These are phyloP conservation scores for Rossbeevera mucosa DNA, from an alignment of 768 basidiomycete species.

Conservation along the genomic window DNA sequence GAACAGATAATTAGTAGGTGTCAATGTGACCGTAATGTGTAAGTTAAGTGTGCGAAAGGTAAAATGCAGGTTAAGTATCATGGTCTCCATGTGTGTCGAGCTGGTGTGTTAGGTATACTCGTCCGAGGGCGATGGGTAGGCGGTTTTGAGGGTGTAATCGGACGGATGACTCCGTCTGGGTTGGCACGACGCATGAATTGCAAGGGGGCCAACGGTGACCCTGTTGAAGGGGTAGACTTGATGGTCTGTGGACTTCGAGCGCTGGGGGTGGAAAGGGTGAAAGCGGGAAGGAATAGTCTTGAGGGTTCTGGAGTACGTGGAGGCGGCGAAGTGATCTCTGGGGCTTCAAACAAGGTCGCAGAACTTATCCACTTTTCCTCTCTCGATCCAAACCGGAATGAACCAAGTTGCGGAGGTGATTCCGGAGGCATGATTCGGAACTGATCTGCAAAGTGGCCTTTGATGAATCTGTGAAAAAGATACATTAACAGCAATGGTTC, in stretches of 20 bases:
- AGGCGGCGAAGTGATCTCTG: slow-evolving; percentile 38
- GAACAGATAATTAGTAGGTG: slow-evolving; percentile 28
- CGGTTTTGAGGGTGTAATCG: slow-evolving; percentile 64
- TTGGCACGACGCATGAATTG: slow-evolving; percentile 85
- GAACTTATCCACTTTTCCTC: slow-evolving; percentile 87
- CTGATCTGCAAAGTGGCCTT: slow-evolving; percentile 79
- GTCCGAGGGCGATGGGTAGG: slow-evolving; percentile 41
- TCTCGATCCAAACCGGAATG: slow-evolving; percentile 35
- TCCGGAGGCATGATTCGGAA: slow-evolving; percentile 66
- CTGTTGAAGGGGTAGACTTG: slow-evolving; percentile 53
- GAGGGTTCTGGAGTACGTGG: slow-evolving; percentile 70
- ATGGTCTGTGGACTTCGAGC: slow-evolving; percentile 43
- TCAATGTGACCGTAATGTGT: slow-evolving; percentile 15
- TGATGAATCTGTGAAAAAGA: slow-evolving; percentile 62
- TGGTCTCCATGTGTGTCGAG: slow-evolving; percentile 64
- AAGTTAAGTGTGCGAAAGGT: slow-evolving; percentile 6
- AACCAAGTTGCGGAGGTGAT: slow-evolving; percentile 49
- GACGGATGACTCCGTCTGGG: slow-evolving; percentile 48
- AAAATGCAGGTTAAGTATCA: slow-evolving; percentile 31
- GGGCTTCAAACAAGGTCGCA: slow-evolving; percentile 58
- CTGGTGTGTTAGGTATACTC: slow-evolving; percentile 41
- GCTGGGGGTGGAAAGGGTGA: slow-evolving; percentile 51
- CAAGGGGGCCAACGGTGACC: slow-evolving; percentile 73
- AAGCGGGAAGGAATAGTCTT: slow-evolving; percentile 55
- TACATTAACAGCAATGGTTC: neutral